Base-by-base conservation (phyloP, 2,329 filamentous ascomycete species). In the Aspergillus sp. region DNA sequence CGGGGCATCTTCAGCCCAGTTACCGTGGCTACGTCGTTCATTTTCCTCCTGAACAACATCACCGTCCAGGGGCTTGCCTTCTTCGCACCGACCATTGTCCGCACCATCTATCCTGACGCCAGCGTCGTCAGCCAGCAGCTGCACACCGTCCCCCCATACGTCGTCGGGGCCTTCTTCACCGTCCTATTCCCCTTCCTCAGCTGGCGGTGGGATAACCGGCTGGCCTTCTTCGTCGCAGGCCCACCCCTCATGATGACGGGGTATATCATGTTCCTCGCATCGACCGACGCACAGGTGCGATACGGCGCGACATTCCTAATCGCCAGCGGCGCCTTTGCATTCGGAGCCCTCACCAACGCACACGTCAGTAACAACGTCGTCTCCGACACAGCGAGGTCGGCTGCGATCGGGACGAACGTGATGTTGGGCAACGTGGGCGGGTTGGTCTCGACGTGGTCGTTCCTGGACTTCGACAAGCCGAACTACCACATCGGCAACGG, bases 361-460 rank as follows among this genome's bases (percentile, higher is more conserved):
- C 82, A 90, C 55, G 85, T 83, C 0, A 84, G 87, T 0, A 88
- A 87, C 6, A 90, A 90, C 63, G 87, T 91, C 0, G 82, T 90
- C 7, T 86, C 85, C 4, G 89, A 91, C 64, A 89, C 88, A 0
- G 86, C 88, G 0, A 81, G 88, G 14, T 85, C 84, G 9, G 82
- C 85, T 0, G 87, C 86, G 3, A 88, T 90, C 45, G 87, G 84
- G 11, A 83, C 82, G 0, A 86, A 85, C 53, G 85, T 90, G 66
- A 90, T 90, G 87, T 76, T 89, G 23, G 89, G 88, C 27, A 90
- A 90, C 55, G 69, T 90, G n/a, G 89, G 89, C 2, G 89, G 88
- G 0, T 70, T 90, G 35, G 81, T 89, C 57, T 81, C 84, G 1
- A 87, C 85, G 0, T 90, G 87, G 86, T 81, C 79, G 1, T 90